Evolutionary conservation across 2,329 filamentous ascomycete genomes (phyloP), one percentile per base, ranked within the genome.

Genomic region (Cordyceps fumosorosea): DNA sequence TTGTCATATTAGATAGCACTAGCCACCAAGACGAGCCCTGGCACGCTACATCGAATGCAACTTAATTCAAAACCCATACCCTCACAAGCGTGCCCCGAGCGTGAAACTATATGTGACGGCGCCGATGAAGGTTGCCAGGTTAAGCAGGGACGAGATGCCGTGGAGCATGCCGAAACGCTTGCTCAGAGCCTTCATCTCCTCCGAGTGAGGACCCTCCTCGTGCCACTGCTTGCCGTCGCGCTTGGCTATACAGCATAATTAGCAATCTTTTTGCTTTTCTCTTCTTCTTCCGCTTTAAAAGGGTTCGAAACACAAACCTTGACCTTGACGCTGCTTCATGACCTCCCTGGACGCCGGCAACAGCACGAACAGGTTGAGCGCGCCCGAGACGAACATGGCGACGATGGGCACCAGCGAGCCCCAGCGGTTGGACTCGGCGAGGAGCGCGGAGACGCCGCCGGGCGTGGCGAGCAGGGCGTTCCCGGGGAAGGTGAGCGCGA

Each of bases 161-260:
- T 99, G 95, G 62, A 96, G 75, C 65, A 83, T 84, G 18, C 84
- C 85, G 74, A 98, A 98, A 65, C 80, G 81, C 76, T 86, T 89
- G 79, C 93, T 96, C 68, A 96, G 75, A 10, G 80, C 81, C 67
- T 85, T 75, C 93, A 98, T 97, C 77, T 93, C 90, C 67, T 87
- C 81, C 5, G 89, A 95, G 70, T 96, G 90, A 45, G 91, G 90
- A 1, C 87, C 83, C 58, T 84, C 78, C 66, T 96, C 91, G 70
- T 89, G 90, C 74, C 87, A 90, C 72, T 89, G 90, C 82, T 96
- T 97, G 60, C 91, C 91, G 72, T 97, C 93, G 69, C 88, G 86
- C 65, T 89, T 91, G 80, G 93, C 93, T 87, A 37, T 12, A 64
- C 50, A 60, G 11, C 52, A 32, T 56, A 45, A 32, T 60, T 18